Conservation (phyloP, 2,329 filamentous ascomycete species). For the Clonostachys solani region DNA sequence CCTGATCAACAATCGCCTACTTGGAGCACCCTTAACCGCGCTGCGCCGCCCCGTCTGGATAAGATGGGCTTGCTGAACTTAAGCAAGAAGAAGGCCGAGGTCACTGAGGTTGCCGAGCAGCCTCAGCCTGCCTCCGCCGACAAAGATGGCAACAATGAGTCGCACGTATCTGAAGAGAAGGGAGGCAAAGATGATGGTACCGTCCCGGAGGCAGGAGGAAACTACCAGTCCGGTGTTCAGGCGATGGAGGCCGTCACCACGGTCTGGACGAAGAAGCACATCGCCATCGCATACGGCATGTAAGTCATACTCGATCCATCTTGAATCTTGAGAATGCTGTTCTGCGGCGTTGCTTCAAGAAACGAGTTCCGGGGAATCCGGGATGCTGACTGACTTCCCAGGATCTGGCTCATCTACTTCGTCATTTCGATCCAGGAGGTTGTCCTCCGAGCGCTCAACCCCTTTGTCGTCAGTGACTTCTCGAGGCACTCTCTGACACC, state of each 20-base stretch:
- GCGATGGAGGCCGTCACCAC: constrained; percentile 40
- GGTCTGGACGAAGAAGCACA: constrained; percentile 31
- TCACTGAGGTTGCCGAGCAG: too few species aligned
- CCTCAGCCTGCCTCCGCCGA: too few species aligned
- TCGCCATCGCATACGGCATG: constrained; percentile 37
- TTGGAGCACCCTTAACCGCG: too few species aligned
- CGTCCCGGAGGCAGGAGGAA: too few species aligned
- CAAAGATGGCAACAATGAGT: too few species aligned
- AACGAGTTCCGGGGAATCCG: constrained; percentile 18
- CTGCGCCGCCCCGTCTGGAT: too few species aligned
- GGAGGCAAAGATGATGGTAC: too few species aligned
- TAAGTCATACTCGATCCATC: constrained; percentile 17
- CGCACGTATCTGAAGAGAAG: constrained; percentile 8
- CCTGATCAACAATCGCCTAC: too few species aligned
- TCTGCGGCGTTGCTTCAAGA: background rate
- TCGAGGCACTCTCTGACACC: constrained; percentile 44
- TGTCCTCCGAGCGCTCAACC: constrained; percentile 25
- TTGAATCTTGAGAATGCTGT: too few species aligned
- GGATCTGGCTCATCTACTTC: constrained; percentile 13
- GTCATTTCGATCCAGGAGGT: constrained; percentile 12
- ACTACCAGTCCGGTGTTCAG: constrained; percentile 31
- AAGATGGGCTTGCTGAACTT: too few species aligned
- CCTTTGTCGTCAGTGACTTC: constrained; percentile 44
- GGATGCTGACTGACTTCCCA: background rate
- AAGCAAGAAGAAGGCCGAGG: too few species aligned